Evolutionary conservation across 768 basidiomycete species (phyloP).

Genomic region (Wakefieldia striispora): DNA sequence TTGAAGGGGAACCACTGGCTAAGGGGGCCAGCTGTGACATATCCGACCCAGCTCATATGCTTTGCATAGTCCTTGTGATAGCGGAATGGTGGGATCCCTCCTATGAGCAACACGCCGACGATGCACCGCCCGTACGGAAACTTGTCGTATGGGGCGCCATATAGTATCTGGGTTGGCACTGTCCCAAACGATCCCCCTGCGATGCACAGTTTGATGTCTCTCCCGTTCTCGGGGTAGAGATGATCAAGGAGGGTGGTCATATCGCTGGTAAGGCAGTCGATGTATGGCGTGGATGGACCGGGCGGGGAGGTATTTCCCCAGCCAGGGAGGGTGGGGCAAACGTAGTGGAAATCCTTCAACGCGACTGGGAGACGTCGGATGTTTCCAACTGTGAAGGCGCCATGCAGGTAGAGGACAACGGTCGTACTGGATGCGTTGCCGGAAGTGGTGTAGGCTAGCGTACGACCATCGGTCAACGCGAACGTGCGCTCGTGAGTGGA

Average conservation of each 20-base stretch:
- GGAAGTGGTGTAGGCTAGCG: slow-evolving; percentile 49
- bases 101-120: slow-evolving; percentile 46
- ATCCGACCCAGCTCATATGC: slow-evolving; percentile 45
- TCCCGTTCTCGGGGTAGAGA: slow-evolving; percentile 41
- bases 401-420: slow-evolving; percentile 54
- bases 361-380: slow-evolving; percentile 34
- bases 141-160: slow-evolving; percentile 45
- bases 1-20: slow-evolving; percentile 42
- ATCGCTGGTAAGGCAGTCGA: slow-evolving; percentile 42
- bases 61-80: slow-evolving; percentile 46
- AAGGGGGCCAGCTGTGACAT: slow-evolving; percentile 46
- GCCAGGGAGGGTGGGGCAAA: slow-evolving; percentile 55
- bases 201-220: slow-evolving; percentile 46
- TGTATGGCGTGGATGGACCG: slow-evolving; percentile 33
- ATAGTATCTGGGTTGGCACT: slow-evolving; percentile 54
- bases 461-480: slow-evolving; percentile 38
- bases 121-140: slow-evolving; percentile 53
- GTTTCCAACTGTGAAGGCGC: slow-evolving; percentile 49
- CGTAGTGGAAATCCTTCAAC: slow-evolving; percentile 41
- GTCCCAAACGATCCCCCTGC: slow-evolving; percentile 55
- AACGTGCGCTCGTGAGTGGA: slow-evolving; percentile 16
- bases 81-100: slow-evolving; percentile 45
- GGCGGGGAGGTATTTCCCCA: slow-evolving; percentile 55
- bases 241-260: slow-evolving; percentile 47
- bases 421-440: slow-evolving; percentile 49